Conservation (phyloP, 2,329 filamentous ascomycete species). For the Penicillium palitans region DNA sequence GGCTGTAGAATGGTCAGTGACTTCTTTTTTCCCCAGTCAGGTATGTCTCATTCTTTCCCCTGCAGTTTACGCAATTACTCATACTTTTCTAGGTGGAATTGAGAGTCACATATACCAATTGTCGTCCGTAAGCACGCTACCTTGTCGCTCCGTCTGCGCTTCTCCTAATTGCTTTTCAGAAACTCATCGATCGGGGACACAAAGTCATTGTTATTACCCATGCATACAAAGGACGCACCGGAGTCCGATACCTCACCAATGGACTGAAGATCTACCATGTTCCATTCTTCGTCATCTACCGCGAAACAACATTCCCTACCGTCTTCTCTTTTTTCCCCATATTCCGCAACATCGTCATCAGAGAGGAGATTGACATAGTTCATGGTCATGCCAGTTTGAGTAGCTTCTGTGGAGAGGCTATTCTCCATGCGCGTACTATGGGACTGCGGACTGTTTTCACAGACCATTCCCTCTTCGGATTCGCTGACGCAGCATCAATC, state of each 20-base stretch:
- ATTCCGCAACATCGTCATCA: constrained; percentile 93
- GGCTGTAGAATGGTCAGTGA: constrained; percentile 83
- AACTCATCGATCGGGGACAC: constrained; percentile 95
- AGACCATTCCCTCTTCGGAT: constrained; percentile 95
- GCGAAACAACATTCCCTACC: constrained; percentile 88
- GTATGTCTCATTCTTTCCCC: constrained; percentile 34
- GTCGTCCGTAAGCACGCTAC: constrained; percentile 59
- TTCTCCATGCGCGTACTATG: constrained; percentile 94
- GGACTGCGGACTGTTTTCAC: constrained; percentile 93
- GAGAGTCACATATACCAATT: constrained; percentile 99
- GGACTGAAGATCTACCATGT: constrained; percentile 98
- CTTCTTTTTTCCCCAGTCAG: constrained; percentile 98
- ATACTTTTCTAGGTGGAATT: constrained; percentile 64
- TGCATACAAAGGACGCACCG: constrained; percentile 85
- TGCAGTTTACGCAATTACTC: constrained; percentile 8
- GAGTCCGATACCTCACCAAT: constrained; percentile 93
- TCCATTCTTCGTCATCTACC: constrained; percentile 93
- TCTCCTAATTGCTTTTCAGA: constrained; percentile 48
- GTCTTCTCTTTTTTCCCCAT: constrained; percentile 98
- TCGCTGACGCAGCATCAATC: constrained; percentile 93
- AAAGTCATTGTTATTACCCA: constrained; percentile 98
- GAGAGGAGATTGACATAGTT: constrained; percentile 94
- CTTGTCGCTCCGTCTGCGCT: constrained; percentile 4
- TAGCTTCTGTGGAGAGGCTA: constrained; percentile 90
- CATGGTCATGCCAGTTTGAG: constrained; percentile 96